Percentiles rank a stretch among this genome's conserved stretches.
phyloP scores from a whole-genome alignment of 805 yeast genomes.

The Lachancea quebecensis region DNA sequence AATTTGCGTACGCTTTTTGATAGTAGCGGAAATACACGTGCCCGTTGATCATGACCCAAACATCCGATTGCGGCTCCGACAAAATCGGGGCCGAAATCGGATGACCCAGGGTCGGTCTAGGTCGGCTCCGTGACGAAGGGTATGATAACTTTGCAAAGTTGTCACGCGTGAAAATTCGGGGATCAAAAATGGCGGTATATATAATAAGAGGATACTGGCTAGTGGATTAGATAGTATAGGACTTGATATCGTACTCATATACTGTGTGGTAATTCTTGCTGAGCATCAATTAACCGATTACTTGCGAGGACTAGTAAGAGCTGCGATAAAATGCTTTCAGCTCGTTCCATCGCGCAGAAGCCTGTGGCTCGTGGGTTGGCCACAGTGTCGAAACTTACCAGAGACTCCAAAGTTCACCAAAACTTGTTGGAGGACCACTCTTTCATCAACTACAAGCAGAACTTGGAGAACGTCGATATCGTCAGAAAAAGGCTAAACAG shows the following conservation, averaged over 20 bases:
- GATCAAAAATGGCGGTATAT: constrained; percentile 3
- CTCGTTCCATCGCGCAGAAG: constrained; percentile 24
- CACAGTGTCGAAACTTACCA: constrained; percentile 37
- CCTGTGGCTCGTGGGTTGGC: constrained; percentile 35
- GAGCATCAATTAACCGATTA: not conserved
- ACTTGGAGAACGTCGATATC: constrained; percentile 79
- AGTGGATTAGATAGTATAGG: not conserved
- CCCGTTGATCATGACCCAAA: not conserved
- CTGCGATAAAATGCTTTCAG: constrained; percentile 26
- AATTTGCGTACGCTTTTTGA: not conserved
- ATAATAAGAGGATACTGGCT: not conserved
- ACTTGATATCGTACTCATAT: not conserved
- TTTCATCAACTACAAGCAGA: constrained; percentile 86
- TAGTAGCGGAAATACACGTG: not conserved
- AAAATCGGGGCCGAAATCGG: not conserved
- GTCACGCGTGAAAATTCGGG: not conserved
- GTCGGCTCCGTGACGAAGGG: constrained; percentile 4
- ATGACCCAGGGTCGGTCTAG: not conserved
- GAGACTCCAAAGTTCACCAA: constrained; percentile 72
- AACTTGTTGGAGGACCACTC: constrained; percentile 77
- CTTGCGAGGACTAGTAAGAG: not conserved
- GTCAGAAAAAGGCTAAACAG: constrained; percentile 75
- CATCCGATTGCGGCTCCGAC: constrained; percentile 2
- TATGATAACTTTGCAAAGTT: not conserved
- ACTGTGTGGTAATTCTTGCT: not conserved